Evolutionary conservation across 2,329 filamentous ascomycete species (phyloP).

Genomic region (Apiospora koreana): DNA sequence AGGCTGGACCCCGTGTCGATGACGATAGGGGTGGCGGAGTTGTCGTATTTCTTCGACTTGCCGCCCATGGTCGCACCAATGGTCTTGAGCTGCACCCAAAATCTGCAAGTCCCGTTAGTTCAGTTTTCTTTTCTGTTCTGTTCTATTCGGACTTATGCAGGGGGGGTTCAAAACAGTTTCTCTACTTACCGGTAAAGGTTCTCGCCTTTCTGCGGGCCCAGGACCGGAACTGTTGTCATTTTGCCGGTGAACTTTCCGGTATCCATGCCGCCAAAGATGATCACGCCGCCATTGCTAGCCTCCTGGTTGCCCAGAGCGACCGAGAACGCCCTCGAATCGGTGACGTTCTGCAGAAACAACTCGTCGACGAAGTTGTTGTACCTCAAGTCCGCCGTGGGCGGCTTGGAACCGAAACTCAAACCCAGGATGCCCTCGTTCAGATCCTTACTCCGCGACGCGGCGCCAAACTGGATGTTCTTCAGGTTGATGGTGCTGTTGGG

Average conservation of each 20-base stretch:
- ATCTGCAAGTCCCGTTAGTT: constrained; percentile 36
- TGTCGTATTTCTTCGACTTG: constrained; percentile 34
- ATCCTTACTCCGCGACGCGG: constrained; percentile 49
- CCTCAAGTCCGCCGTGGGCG: constrained; percentile 19
- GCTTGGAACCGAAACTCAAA: constrained; percentile 1
- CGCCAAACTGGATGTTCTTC: constrained; percentile 63
- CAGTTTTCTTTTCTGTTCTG: not conserved
- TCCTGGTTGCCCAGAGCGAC: constrained; percentile 65
- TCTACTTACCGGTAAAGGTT: constrained; percentile 5
- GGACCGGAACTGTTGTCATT: constrained; percentile 62
- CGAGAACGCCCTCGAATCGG: constrained; percentile 63
- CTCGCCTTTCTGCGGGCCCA: constrained; percentile 49
- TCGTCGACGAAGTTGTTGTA: constrained; percentile 56
- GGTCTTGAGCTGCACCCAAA: constrained; percentile 52
- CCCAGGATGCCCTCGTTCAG: constrained; percentile 18
- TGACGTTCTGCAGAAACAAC: constrained; percentile 51
- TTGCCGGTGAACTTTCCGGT: constrained; percentile 62
- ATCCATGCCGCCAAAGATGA: constrained; percentile 70
- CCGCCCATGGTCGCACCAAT: constrained; percentile 42
- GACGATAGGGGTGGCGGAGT: constrained; percentile 55
- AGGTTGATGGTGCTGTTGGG: constrained; percentile 41
- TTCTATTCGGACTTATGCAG: no score
- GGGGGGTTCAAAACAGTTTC: no score
- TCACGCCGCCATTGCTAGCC: constrained; percentile 55
- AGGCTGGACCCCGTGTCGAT: constrained; percentile 72